These are phyloP conservation scores for Cyclotella cryptica DNA, from an alignment of 108 stramenopile species.

Conservation along the genomic window DNA sequence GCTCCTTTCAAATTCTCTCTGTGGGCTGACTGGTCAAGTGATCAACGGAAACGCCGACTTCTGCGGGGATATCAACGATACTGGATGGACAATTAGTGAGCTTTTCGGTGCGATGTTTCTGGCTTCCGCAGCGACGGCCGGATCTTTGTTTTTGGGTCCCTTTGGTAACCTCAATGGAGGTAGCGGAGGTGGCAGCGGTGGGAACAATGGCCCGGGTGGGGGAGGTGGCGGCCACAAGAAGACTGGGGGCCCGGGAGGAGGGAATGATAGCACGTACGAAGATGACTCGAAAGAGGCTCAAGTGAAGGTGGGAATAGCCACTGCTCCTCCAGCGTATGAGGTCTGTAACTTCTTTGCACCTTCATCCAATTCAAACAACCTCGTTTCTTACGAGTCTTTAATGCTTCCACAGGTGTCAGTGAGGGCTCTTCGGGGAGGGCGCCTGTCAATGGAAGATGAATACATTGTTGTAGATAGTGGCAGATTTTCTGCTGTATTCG, in stretches of 20 bases:
- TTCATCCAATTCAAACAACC: background rate
- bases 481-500: constrained; percentile 90
- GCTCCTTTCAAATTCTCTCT: constrained; percentile 2
- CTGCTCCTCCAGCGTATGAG: constrained; percentile 39
- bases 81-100: constrained; percentile 21
- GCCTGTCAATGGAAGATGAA: constrained; percentile 90
- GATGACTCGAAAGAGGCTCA: constrained; percentile 19
- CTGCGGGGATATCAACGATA: background rate
- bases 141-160: constrained; percentile 28
- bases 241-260: constrained; percentile 23
- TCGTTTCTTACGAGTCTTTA: constrained; percentile 3
- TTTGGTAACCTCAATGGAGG: constrained; percentile 26
- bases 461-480: constrained; percentile 71
- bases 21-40: constrained; percentile 6
- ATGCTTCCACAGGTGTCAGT: constrained; percentile 69
- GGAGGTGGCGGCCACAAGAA: constrained; percentile 24
- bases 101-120: constrained; percentile 36
- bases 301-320: constrained; percentile 21
- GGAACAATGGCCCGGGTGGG: constrained; percentile 18
- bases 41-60: background rate
- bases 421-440: constrained; percentile 71
- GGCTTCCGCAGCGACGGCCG: constrained; percentile 29
- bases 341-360: constrained; percentile 7
- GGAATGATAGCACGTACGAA: constrained; percentile 22
- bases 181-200: constrained; percentile 26